Evolutionary conservation across 2,329 filamentous ascomycete species (phyloP).

Genomic region (Cadophora sp.): DNA sequence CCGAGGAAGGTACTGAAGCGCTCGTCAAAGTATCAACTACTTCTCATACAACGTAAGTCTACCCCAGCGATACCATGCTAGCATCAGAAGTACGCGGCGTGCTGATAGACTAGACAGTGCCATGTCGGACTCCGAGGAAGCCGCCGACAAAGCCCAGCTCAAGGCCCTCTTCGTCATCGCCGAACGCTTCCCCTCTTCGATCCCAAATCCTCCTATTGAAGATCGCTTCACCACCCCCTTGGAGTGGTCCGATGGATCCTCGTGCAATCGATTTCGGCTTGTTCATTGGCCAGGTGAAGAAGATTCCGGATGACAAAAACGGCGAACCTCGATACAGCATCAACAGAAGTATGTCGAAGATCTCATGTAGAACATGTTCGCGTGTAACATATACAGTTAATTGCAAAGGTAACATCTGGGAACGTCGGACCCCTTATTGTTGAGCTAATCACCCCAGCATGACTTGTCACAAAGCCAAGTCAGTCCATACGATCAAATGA

Average conservation of each 20-base stretch:
- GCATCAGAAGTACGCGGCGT: background rate
- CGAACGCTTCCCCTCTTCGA: background rate
- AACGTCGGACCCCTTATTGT: too few species aligned
- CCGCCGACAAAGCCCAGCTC: background rate
- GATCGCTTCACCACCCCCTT: conserved; percentile 2
- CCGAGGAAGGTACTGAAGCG: background rate
- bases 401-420: too few species aligned
- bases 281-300: background rate
- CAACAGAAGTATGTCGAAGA: too few species aligned
- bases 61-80: background rate
- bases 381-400: too few species aligned
- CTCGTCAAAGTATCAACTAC: background rate
- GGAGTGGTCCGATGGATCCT: background rate
- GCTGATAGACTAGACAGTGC: background rate
- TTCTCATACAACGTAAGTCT: background rate
- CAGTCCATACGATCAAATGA: too few species aligned
- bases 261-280: background rate
- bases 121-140: background rate
- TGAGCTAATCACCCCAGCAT: too few species aligned
- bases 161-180: background rate
- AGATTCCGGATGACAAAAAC: background rate
- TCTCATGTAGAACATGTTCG: too few species aligned
- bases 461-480: too few species aligned
- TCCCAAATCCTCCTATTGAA: too few species aligned
- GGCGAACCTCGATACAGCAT: background rate